A percentile compares a stretch with the other conserved stretches of the same genome.
These are phyloP conservation scores for Phoma sp. DNA, from an alignment of 2,329 filamentous ascomycete species.

Conservation along the genomic window DNA sequence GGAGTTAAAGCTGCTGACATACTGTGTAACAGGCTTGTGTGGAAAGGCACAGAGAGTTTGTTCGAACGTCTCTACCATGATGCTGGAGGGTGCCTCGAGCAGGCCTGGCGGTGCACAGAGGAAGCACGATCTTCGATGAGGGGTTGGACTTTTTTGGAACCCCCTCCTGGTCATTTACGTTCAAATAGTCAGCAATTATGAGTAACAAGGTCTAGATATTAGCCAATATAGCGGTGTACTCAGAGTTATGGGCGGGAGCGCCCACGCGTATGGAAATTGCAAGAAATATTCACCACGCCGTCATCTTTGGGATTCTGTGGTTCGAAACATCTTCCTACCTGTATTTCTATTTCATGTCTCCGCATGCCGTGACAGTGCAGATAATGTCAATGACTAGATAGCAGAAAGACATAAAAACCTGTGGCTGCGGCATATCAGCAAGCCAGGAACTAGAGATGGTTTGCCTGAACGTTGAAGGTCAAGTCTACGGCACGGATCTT, in stretches of 20 bases:
- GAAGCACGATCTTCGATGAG: not conserved
- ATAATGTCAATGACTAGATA: constrained; percentile 56
- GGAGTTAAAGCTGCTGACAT: not conserved
- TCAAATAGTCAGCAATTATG: constrained; percentile 25
- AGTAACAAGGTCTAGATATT: constrained; percentile 54
- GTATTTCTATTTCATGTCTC: constrained; percentile 55
- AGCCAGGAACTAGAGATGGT: constrained; percentile 40
- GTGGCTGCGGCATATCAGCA: constrained; percentile 55
- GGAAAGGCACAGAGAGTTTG: not conserved
- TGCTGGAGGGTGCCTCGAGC: not conserved
- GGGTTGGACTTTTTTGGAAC: not conserved
- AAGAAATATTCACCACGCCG: constrained; percentile 53
- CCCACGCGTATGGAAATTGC: constrained; percentile 48
- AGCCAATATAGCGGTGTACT: constrained; percentile 52
- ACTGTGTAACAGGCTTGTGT: not conserved
- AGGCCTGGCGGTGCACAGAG: not conserved
- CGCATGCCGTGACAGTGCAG: constrained; percentile 55
- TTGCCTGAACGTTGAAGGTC: not conserved
- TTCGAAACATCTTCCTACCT: constrained; percentile 44
- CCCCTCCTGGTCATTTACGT: not conserved
- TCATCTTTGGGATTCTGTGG: constrained; percentile 34
- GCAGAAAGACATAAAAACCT: constrained; percentile 52
- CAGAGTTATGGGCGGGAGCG: constrained; percentile 42
- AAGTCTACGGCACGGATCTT: no score
- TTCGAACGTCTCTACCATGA: not conserved